A percentile compares a stretch with the other conserved stretches of the same genome.
These are phyloP conservation scores for Houttuynia cordata DNA, from an alignment of 164 flowering plant genomes.

Conservation along the genomic window DNA sequence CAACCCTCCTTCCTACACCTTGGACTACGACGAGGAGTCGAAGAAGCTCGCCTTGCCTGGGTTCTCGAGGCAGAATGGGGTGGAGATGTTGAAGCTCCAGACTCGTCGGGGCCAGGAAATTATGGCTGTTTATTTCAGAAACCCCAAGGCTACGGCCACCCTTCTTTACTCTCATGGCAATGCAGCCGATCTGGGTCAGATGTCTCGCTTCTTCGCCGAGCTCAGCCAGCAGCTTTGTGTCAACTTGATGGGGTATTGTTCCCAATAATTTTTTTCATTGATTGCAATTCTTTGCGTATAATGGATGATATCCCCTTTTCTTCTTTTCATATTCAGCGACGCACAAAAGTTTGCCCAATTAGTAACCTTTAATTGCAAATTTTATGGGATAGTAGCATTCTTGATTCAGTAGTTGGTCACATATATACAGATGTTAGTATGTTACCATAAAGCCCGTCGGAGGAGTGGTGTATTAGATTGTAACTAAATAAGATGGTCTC, in stretches of 20 bases:
- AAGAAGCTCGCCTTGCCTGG: conserved; percentile 37
- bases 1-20: conserved; percentile 60
- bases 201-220: conserved; percentile 69
- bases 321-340: no score
- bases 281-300: no score
- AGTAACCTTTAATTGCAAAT: no score
- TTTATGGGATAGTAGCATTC: no score
- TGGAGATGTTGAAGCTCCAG: conserved; percentile 53
- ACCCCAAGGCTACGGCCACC: conserved; percentile 54
- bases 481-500: no score
- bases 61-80: conserved; percentile 40
- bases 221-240: conserved; percentile 55
- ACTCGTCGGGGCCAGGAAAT: conserved; percentile 64
- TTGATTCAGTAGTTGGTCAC: no score
- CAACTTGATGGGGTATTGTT: conserved; percentile 56
- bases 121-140: conserved; percentile 50
- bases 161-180: conserved; percentile 86
- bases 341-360: no score
- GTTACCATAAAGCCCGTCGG: no score
- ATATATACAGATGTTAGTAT: no score
- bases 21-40: conserved; percentile 27
- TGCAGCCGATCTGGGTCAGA: conserved; percentile 88
- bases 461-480: no score
- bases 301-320: no score
- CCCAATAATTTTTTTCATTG: no score